Conservation (phyloP, 257 asterid species). For the Lithospermum erythrorhizon region DNA sequence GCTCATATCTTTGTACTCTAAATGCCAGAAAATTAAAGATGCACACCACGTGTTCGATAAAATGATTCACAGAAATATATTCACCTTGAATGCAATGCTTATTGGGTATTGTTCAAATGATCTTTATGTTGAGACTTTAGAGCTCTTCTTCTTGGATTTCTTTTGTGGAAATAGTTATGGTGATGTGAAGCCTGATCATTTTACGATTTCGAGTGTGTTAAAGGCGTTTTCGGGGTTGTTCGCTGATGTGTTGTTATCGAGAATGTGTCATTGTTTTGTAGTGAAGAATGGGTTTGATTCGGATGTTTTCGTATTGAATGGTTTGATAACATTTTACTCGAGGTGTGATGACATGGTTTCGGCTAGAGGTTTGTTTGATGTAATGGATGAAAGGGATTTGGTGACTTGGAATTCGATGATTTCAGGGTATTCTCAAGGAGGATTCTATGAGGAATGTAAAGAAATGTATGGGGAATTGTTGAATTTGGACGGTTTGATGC, state of each 20-base stretch:
- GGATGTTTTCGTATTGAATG: slow-evolving; percentile 59
- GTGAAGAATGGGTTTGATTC: slow-evolving; percentile 46
- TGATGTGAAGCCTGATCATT: slow-evolving; percentile 42
- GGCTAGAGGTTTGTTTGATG: slow-evolving; percentile 47
- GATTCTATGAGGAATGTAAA: slow-evolving; percentile 59
- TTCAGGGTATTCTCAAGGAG: slow-evolving; percentile 75
- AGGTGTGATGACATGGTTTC: slow-evolving; percentile 54
- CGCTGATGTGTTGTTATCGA: slow-evolving; percentile 14
- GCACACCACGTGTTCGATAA: slow-evolving; percentile 78
- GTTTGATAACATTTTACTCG: slow-evolving; percentile 62
- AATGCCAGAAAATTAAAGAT: slow-evolving; percentile 17
- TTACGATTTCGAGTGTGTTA: slow-evolving; percentile 58
- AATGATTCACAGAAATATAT: slow-evolving; percentile 50
- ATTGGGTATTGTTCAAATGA: slow-evolving; percentile 45
- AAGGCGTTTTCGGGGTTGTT: slow-evolving; percentile 61
- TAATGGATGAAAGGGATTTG: slow-evolving; percentile 51
- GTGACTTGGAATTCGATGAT: slow-evolving; percentile 89
- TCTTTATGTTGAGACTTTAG: slow-evolving; percentile 33
- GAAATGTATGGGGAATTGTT: slow-evolving; percentile 44
- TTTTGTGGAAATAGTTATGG: slow-evolving; percentile 10
- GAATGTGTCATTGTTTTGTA: slow-evolving; percentile 51
- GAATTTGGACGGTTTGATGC: slow-evolving; percentile 29
- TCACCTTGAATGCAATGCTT: slow-evolving; percentile 70
- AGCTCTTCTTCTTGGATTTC: slow-evolving; percentile 30
- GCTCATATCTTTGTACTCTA: slow-evolving; percentile 53